phyloP scores from a whole-genome alignment of 2,329 filamentous ascomycete species.

The Fusarium tupiense region DNA sequence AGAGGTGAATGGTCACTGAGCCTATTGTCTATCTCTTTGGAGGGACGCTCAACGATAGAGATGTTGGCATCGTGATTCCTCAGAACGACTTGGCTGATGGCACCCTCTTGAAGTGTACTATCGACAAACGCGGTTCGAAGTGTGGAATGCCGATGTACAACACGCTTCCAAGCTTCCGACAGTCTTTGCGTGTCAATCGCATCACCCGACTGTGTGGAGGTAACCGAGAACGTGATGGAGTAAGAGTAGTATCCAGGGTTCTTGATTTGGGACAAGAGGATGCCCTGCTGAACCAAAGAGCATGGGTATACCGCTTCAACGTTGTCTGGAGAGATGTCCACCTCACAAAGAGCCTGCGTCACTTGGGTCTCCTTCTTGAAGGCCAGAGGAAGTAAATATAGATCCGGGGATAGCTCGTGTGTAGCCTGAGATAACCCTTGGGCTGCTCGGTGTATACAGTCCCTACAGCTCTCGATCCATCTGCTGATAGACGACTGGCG shows the following conservation, averaged over 20 bases:
- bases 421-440: neutral
- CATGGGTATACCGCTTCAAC: constrained; percentile 36
- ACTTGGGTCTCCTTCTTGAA: neutral
- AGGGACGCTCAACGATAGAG: neutral
- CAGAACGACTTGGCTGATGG: constrained; percentile 36
- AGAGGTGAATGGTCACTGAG: neutral
- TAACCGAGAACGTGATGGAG: constrained; percentile 29
- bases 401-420: neutral
- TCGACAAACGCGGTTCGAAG: constrained; percentile 39
- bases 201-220: neutral
- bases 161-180: constrained; percentile 28
- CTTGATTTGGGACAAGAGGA: constrained; percentile 33
- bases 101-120: constrained; percentile 2
- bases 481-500: neutral
- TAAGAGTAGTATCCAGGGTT: constrained; percentile 32
- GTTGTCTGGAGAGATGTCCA: neutral
- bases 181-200: constrained; percentile 8
- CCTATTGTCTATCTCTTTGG: neutral
- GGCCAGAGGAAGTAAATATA: constrained; percentile 17
- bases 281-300: constrained; percentile 37
- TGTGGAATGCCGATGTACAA: constrained; percentile 32
- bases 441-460: neutral
- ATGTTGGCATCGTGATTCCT: neutral
- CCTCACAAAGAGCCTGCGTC: neutral
- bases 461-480: neutral